Evolutionary conservation across 148 eudicot genomes (phyloP).

Genomic region (Bassia scoparia): DNA sequence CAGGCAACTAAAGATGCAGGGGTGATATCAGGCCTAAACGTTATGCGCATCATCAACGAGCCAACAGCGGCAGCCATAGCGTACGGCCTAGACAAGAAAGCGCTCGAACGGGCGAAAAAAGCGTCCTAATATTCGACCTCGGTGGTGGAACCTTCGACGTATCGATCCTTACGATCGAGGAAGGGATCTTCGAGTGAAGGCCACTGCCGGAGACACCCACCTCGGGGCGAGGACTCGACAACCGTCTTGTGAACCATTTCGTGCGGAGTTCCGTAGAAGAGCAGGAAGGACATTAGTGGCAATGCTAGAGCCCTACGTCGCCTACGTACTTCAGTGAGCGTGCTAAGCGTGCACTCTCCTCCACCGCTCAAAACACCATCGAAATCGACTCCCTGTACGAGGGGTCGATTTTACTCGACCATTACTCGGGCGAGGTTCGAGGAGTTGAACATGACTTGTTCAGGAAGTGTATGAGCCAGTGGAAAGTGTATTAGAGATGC

Average conservation of each 20-base stretch:
- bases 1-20: slow-evolving; percentile 27
- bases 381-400: slow-evolving; percentile 22
- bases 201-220: slow-evolving; percentile 25
- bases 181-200: slow-evolving; percentile 26
- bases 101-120: slow-evolving; percentile 17
- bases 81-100: slow-evolving; percentile 25
- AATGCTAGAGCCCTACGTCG: slow-evolving; percentile 22
- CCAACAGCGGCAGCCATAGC: slow-evolving; percentile 27
- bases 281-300: slow-evolving; percentile 17
- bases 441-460: slow-evolving; percentile 23
- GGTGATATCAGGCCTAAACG: slow-evolving; percentile 18
- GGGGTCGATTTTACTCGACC: slow-evolving; percentile 20
- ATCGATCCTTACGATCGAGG: slow-evolving; percentile 20
- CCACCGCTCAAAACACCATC: slow-evolving; percentile 21
- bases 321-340: slow-evolving; percentile 21
- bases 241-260: slow-evolving; percentile 21
- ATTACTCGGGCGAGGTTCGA: slow-evolving; percentile 25
- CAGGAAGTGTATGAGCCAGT: slow-evolving; percentile 30
- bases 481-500: slow-evolving; percentile 24
- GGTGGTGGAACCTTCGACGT: slow-evolving; percentile 26
- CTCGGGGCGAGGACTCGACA: slow-evolving; percentile 27
- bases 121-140: slow-evolving; percentile 22
- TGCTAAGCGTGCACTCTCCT: slow-evolving; percentile 18
- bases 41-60: slow-evolving; percentile 22
- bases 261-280: slow-evolving; percentile 23